Evolutionary conservation across 108 stramenopile genomes (phyloP).

Genomic region (Schizochytrium sp.): DNA sequence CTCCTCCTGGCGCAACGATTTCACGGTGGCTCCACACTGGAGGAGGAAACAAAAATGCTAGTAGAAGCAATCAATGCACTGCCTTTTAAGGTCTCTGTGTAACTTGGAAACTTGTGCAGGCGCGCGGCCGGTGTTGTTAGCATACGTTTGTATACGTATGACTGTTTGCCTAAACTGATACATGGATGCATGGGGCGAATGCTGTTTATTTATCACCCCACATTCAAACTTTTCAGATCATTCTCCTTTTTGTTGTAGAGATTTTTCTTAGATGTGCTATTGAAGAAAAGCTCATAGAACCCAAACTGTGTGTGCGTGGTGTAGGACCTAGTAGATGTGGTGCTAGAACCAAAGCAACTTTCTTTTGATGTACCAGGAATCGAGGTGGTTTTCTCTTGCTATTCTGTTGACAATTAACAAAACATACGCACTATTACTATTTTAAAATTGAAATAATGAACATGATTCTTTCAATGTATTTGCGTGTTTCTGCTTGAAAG

Average conservation of each 20-base stretch:
- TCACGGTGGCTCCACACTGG: not conserved
- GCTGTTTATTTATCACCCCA: too few relatives aligned
- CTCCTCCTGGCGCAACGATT: not conserved
- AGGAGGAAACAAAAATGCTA: not conserved
- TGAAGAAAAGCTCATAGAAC: too few relatives aligned
- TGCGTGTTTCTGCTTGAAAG: not conserved
- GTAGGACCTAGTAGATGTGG: too few relatives aligned
- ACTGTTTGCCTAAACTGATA: not conserved
- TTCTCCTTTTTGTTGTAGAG: too few relatives aligned
- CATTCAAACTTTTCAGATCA: too few relatives aligned
- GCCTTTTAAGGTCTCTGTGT: conserved; percentile 54
- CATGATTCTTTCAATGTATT: not conserved
- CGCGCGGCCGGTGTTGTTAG: not conserved
- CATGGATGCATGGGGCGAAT: not conserved
- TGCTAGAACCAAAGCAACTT: not conserved
- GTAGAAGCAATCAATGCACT: not conserved
- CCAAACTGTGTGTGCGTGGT: too few relatives aligned
- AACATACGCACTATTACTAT: not conserved
- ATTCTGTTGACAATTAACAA: not conserved
- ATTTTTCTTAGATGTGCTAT: too few relatives aligned
- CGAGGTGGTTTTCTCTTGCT: not conserved
- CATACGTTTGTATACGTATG: not conserved
- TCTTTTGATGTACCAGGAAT: not conserved
- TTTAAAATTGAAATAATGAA: not conserved
- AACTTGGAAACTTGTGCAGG: not conserved